phyloP scores from a whole-genome alignment of 768 basidiomycete genomes.

The Fomitopsis serialis region DNA sequence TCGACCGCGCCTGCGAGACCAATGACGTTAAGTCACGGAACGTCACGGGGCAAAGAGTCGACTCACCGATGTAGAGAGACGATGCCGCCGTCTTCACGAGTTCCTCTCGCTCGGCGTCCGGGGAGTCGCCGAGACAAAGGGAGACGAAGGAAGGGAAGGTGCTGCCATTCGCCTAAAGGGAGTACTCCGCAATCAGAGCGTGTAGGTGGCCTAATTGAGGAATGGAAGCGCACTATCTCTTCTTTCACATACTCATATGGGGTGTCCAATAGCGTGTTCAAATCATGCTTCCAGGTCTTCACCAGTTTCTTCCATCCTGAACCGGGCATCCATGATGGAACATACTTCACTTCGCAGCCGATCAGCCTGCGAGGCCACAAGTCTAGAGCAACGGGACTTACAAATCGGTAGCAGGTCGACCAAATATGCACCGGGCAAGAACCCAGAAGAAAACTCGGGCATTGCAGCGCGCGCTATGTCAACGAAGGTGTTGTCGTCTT shows the following conservation, averaged over 20 bases:
- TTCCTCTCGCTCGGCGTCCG: conserved; percentile 4
- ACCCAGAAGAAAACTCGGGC: conserved; percentile 18
- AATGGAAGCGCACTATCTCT: conserved; percentile 19
- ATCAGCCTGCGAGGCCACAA: background rate
- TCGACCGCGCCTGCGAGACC: background rate
- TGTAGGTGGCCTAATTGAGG: conserved; percentile 4
- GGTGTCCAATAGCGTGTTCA: conserved; percentile 10
- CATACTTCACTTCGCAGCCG: conserved; percentile 23
- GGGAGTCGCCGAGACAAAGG: conserved; percentile 8
- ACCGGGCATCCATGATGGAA: conserved; percentile 38
- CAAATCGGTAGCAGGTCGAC: conserved; percentile 25
- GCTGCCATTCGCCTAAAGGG: conserved; percentile 11
- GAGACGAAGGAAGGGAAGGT: conserved; percentile 14
- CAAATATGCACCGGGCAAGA: conserved; percentile 23
- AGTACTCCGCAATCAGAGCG: background rate
- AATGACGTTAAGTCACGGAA: background rate
- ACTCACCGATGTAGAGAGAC: conserved; percentile 12
- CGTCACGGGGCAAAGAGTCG: background rate
- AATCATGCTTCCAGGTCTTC: conserved; percentile 15
- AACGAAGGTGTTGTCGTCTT: conserved; percentile 33
- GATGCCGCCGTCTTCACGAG: conserved; percentile 10
- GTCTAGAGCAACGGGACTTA: conserved; percentile 2
- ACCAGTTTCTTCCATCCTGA: conserved; percentile 28
- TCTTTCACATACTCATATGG: conserved; percentile 29
- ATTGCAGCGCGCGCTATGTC: conserved; percentile 26